These are phyloP conservation scores for Rhodofomes roseus DNA, from an alignment of 1,284 basidiomycete species.

Conservation along the genomic window DNA sequence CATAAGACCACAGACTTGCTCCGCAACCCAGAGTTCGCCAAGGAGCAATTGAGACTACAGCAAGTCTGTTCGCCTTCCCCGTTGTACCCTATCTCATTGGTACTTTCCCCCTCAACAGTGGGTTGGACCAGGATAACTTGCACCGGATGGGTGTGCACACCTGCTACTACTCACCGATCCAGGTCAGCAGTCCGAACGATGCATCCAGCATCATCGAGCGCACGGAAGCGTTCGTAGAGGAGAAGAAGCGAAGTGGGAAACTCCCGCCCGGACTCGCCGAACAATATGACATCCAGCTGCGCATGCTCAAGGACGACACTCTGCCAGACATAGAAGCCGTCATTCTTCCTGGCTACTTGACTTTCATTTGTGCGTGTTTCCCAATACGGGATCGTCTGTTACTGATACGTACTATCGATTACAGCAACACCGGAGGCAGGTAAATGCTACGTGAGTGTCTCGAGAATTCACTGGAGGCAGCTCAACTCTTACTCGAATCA, in stretches of 20 bases:
- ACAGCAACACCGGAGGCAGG: slow-evolving; percentile 20
- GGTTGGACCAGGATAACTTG: slow-evolving; percentile 3
- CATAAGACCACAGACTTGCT: slow-evolving; percentile 9
- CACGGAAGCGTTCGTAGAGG: background rate
- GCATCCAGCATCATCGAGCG: background rate
- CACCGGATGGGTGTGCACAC: slow-evolving; percentile 6
- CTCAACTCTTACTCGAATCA: background rate
- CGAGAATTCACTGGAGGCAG: background rate
- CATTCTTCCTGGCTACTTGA: slow-evolving; percentile 11
- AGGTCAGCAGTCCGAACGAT: slow-evolving; percentile 1
- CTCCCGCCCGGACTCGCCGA: slow-evolving; percentile 14
- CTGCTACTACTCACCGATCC: slow-evolving; percentile 9
- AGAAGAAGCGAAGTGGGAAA: slow-evolving; percentile 5
- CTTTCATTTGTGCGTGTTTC: slow-evolving; percentile 8
- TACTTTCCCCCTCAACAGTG: background rate
- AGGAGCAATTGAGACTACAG: slow-evolving; percentile 9
- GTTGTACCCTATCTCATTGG: background rate
- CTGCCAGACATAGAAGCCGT: slow-evolving; percentile 11
- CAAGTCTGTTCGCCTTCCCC: background rate
- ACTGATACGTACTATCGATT: background rate
- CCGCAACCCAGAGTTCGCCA: slow-evolving; percentile 8
- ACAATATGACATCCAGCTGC: slow-evolving; percentile 14
- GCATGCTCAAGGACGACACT: slow-evolving; percentile 5
- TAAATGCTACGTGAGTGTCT: slow-evolving; percentile 19
- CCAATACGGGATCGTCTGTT: background rate